phyloP scores from a whole-genome alignment of 805 yeast genomes.

The Candida sanyiensis region DNA sequence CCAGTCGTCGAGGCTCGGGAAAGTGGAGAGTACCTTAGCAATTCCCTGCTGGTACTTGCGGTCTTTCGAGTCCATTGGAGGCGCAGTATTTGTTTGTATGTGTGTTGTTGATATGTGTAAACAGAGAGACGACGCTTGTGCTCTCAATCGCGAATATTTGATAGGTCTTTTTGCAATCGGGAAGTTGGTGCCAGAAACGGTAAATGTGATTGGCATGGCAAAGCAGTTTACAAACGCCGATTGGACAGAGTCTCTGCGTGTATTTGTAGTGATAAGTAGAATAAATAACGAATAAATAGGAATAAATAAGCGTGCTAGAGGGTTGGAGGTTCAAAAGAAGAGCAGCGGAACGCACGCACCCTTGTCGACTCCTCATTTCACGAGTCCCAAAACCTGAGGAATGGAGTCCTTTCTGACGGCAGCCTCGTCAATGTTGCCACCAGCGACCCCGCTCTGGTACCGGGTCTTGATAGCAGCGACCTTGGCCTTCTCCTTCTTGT shows the following conservation, averaged over 20 bases:
- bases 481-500: conserved; percentile 36
- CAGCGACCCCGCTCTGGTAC: conserved; percentile 15
- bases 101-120: neutral
- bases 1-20: conserved; percentile 91
- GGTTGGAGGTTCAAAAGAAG: too few relatives aligned
- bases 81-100: neutral
- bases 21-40: conserved; percentile 65
- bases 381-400: conserved; percentile 23
- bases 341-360: too few relatives aligned
- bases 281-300: neutral
- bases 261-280: neutral
- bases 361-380: too few relatives aligned
- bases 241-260: neutral
- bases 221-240: too few relatives aligned
- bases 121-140: too few relatives aligned
- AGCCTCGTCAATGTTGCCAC: conserved; percentile 4
- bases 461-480: conserved; percentile 23
- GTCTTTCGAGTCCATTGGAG: conserved; percentile 48
- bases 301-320: neutral
- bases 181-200: too few relatives aligned
- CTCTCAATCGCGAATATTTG: conserved; percentile 1
- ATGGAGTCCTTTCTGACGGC: conserved; percentile 15
- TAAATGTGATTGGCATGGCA: too few relatives aligned
- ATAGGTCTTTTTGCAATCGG: too few relatives aligned
- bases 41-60: conserved; percentile 62